These are phyloP conservation scores for Ogataea henricii DNA, from an alignment of 805 yeast genomes.

Conservation along the genomic window DNA sequence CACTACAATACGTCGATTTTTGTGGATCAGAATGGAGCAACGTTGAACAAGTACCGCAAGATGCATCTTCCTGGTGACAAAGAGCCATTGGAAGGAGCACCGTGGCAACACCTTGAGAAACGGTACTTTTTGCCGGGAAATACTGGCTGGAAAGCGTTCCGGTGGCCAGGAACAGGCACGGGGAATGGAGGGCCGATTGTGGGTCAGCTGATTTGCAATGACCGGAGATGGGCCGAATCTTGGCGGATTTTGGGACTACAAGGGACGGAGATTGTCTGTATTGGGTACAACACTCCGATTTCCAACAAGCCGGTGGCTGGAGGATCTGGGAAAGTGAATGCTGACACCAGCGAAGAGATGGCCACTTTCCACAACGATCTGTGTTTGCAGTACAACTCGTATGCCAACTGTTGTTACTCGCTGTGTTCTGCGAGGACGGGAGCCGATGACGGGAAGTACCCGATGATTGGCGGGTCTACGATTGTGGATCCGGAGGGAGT, in stretches of 20 bases:
- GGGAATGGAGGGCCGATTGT: conserved; percentile 33
- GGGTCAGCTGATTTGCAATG: conserved; percentile 41
- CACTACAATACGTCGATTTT: conserved; percentile 38
- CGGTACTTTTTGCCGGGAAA: conserved; percentile 41
- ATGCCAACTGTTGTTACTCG: conserved; percentile 37
- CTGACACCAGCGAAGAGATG: conserved; percentile 27
- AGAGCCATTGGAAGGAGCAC: conserved; percentile 36
- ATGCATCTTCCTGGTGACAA: conserved; percentile 40
- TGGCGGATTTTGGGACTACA: conserved; percentile 41
- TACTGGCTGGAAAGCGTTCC: conserved; percentile 39
- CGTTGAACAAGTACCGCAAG: conserved; percentile 38
- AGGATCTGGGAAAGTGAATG: conserved; percentile 25
- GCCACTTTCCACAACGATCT: conserved; percentile 37
- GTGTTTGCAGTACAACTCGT: conserved; percentile 37
- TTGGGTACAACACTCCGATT: conserved; percentile 40
- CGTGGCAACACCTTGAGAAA: conserved; percentile 41
- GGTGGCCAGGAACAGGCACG: conserved; percentile 38
- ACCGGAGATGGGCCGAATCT: conserved; percentile 43
- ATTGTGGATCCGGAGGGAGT: conserved; percentile 41
- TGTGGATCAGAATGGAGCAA: conserved; percentile 35
- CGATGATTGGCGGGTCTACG: conserved; percentile 38
- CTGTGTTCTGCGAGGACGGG: conserved; percentile 40
- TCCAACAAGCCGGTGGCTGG: conserved; percentile 36
- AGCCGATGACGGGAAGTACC: conserved; percentile 37
- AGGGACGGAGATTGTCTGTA: conserved; percentile 38